phyloP scores from a whole-genome alignment of 1,284 basidiomycete genomes.

The Lignosus rhinocerotis region DNA sequence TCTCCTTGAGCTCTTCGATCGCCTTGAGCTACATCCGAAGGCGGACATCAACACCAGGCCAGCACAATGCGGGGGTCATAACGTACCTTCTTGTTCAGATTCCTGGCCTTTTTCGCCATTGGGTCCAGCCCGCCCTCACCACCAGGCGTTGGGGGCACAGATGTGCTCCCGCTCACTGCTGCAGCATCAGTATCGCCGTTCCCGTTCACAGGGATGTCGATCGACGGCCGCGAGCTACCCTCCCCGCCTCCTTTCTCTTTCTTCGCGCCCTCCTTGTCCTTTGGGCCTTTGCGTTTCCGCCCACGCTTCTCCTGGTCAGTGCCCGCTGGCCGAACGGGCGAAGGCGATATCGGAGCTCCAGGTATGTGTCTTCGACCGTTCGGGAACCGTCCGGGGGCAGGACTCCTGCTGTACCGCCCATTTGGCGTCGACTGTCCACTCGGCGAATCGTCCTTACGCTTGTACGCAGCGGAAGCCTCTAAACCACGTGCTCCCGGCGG shows the following conservation, averaged over 20 bases:
- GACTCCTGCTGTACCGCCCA: constrained; percentile 59
- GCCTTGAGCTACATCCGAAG: constrained; percentile 74
- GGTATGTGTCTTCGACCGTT: constrained; percentile 58
- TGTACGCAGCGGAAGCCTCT: constrained; percentile 83
- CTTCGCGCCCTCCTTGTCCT: constrained; percentile 45
- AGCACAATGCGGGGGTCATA: constrained; percentile 2
- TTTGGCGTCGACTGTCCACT: constrained; percentile 61
- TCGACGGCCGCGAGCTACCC: constrained; percentile 35
- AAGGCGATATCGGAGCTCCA: constrained; percentile 59
- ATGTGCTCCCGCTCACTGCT: constrained; percentile 29
- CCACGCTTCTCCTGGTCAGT: constrained; percentile 44
- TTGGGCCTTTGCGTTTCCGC: constrained; percentile 56
- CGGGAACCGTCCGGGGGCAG: constrained; percentile 48
- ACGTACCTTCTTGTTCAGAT: constrained; percentile 85
- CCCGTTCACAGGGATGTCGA: constrained; percentile 37
- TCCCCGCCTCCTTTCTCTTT: constrained; percentile 22
- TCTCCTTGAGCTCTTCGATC: constrained; percentile 93
- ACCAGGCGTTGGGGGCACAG: constrained; percentile 58
- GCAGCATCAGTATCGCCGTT: constrained; percentile 29
- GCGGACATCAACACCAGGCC: constrained; percentile 7
- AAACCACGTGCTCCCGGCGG: constrained; percentile 91
- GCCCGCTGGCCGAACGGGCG: constrained; percentile 42
- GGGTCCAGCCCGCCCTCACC: constrained; percentile 70
- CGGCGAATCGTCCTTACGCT: constrained; percentile 79
- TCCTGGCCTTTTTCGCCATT: constrained; percentile 87